These are phyloP conservation scores for Oryza meridionalis DNA, from an alignment of 176 grass and related monocot species.

Conservation along the genomic window DNA sequence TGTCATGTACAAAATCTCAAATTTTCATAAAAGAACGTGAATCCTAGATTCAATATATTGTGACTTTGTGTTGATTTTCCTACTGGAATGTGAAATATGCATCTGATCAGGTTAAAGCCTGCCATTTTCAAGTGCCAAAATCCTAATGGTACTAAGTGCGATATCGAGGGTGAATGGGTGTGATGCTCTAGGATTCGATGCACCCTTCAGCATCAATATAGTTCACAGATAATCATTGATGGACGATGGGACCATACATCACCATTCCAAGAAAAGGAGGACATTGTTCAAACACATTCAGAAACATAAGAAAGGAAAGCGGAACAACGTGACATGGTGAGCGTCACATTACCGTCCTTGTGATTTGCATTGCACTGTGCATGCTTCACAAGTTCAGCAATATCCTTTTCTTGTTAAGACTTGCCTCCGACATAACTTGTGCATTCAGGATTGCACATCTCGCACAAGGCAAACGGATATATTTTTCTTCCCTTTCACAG, in stretches of 20 bases:
- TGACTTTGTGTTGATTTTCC: no score
- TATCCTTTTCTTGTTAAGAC: neutral
- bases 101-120: no score
- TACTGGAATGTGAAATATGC: no score
- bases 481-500: conserved; percentile 4
- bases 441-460: neutral
- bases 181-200: no score
- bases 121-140: no score
- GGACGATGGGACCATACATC: neutral
- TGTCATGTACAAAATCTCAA: no score
- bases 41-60: no score
- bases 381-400: neutral
- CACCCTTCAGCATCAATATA: neutral
- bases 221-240: neutral
- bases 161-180: no score
- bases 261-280: neutral
- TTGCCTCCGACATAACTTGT: neutral
- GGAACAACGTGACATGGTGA: neutral
- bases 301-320: neutral
- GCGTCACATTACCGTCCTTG: neutral
- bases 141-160: no score
- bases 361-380: neutral
- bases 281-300: neutral
- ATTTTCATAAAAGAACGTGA: no score
- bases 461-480: neutral